phyloP scores from a whole-genome alignment of 2,329 filamentous ascomycete genomes.

The Pochonia chlamydosporia region DNA sequence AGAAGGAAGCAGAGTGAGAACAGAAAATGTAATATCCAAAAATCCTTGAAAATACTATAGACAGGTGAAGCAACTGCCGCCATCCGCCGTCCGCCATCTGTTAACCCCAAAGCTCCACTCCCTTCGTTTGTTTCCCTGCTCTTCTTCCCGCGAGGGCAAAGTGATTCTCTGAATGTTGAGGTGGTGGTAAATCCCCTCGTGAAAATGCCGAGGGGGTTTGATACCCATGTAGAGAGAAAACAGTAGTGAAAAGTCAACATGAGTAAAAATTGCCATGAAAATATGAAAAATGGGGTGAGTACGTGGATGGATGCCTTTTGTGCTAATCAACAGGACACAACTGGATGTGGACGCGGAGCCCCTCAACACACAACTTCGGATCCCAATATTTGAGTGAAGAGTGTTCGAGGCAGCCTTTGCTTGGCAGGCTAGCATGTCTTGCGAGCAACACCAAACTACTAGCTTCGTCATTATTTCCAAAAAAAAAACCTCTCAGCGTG shows the following conservation, averaged over 20 bases:
- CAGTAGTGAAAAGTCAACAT: not conserved
- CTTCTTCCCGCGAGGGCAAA: constrained; percentile 1
- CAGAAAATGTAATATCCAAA: too few relatives aligned
- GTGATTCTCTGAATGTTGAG: not conserved
- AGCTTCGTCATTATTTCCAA: not conserved
- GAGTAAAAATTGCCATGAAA: not conserved
- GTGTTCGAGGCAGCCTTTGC: too few relatives aligned
- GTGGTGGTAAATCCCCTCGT: not conserved
- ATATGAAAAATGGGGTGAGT: not conserved
- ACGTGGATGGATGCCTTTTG: too few relatives aligned
- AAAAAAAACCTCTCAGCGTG: not conserved
- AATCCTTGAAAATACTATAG: not conserved
- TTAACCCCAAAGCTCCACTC: not conserved
- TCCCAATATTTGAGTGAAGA: too few relatives aligned
- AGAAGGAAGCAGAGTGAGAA: not conserved
- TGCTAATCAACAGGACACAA: not conserved
- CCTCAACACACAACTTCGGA: too few relatives aligned
- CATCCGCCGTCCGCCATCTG: not conserved
- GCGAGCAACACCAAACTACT: not conserved
- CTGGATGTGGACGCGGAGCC: too few relatives aligned
- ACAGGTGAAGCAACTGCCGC: not conserved
- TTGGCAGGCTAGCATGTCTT: not conserved
- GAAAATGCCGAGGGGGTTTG: not conserved
- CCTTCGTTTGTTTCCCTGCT: not conserved
- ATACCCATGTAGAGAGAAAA: not conserved